phyloP scores from a whole-genome alignment of 345 rosid genomes.

The Arabidopsis arenosa region DNA sequence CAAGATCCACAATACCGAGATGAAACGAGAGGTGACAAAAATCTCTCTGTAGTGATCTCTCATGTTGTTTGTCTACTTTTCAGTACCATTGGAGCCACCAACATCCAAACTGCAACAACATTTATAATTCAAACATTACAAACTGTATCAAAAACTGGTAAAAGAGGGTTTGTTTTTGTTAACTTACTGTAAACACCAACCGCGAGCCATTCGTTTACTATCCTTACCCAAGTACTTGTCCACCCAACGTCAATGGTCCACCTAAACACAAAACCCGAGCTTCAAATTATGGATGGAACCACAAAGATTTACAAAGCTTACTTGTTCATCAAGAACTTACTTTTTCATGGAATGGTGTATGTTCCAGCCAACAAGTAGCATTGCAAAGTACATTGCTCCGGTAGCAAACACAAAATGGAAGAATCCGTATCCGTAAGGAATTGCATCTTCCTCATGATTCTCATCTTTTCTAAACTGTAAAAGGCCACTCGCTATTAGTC shows the following conservation, averaged over 20 bases:
- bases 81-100: slow-evolving; percentile 72
- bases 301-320: too few relatives aligned
- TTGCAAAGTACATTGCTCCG: slow-evolving; percentile 95
- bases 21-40: slow-evolving; percentile 15
- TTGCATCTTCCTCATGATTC: slow-evolving; percentile 57
- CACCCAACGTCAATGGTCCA: slow-evolving; percentile 99
- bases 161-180: background rate
- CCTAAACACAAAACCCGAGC: slow-evolving; percentile 47
- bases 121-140: slow-evolving; percentile 1
- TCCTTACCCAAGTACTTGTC: slow-evolving; percentile 98
- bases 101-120: slow-evolving; percentile 83
- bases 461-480: slow-evolving; percentile 57
- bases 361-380: slow-evolving; percentile 94
- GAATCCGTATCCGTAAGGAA: slow-evolving; percentile 95
- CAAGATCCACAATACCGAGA: background rate
- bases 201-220: slow-evolving; percentile 93
- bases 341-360: slow-evolving; percentile 77
- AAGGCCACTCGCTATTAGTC: slow-evolving; percentile 48
- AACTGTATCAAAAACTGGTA: background rate
- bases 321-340: slow-evolving; percentile 44
- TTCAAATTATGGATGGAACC: background rate
- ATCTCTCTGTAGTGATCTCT: slow-evolving; percentile 14
- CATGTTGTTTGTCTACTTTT: slow-evolving; percentile 52
- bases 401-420: slow-evolving; percentile 96
- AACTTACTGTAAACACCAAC: slow-evolving; percentile 85